These are phyloP conservation scores for Bauhinia variegata DNA, from an alignment of 306 rosid species.

Conservation along the genomic window DNA sequence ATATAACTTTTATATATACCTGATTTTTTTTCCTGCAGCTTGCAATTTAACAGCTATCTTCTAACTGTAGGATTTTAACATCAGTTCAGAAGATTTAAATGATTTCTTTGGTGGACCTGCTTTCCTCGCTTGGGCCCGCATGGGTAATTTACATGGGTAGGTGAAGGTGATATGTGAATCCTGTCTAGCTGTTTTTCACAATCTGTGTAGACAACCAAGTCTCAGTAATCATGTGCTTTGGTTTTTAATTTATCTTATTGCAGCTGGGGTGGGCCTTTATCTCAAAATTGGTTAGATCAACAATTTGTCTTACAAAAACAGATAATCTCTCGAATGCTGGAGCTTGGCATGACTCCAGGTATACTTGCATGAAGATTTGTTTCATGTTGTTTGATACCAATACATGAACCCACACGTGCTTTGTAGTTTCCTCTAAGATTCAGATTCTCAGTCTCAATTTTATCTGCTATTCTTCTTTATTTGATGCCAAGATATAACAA, in stretches of 20 bases:
- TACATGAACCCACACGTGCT: constrained; percentile 4
- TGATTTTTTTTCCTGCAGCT: constrained; percentile 17
- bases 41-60: constrained; percentile 44
- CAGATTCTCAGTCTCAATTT: constrained; percentile 17
- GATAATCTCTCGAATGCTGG: constrained; percentile 79
- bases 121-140: constrained; percentile 99
- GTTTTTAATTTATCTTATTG: constrained; percentile 32
- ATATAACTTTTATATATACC: not conserved
- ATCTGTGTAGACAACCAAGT: constrained; percentile 17
- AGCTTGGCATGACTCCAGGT: constrained; percentile 99
- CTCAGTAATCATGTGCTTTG: constrained; percentile 31
- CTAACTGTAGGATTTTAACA: constrained; percentile 72
- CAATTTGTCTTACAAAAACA: constrained; percentile 80
- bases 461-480: constrained; percentile 24
- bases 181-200: constrained; percentile 1
- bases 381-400: constrained; percentile 22
- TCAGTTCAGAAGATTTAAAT: constrained; percentile 64
- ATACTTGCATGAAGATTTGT: constrained; percentile 17
- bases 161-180: constrained; percentile 45
- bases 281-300: constrained; percentile 89
- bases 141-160: constrained; percentile 97
- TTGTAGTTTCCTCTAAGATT: constrained; percentile 19
- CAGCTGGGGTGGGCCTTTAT: constrained; percentile 98
- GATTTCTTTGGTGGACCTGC: constrained; percentile 96
- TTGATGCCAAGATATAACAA: constrained; percentile 16